Evolutionary conservation across 2,329 filamentous ascomycete genomes (phyloP).

Genomic region (Trichoderma sp.): DNA sequence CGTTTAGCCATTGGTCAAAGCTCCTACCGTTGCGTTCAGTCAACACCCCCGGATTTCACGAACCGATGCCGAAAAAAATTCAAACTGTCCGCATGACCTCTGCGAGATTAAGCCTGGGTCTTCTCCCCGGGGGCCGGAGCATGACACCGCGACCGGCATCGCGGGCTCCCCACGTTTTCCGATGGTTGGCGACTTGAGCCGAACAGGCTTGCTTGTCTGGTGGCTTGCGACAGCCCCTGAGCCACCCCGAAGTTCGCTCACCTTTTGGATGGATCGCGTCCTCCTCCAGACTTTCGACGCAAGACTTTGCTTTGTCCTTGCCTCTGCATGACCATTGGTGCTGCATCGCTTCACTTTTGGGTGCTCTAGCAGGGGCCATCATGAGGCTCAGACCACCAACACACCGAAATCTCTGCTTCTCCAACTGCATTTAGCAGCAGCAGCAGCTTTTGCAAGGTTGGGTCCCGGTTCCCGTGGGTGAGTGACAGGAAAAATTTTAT

Average conservation of each 20-base stretch:
- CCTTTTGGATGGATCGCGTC: neutral
- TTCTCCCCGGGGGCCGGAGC: conserved; percentile 13
- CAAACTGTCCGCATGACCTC: conserved; percentile 26
- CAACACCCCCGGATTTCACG: conserved; percentile 18
- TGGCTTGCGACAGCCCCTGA: conserved; percentile 15
- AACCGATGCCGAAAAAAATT: conserved; percentile 22
- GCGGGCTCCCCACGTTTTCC: conserved; percentile 28
- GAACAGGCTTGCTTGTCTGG: neutral
- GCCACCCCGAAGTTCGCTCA: conserved; percentile 1
- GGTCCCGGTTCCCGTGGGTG: conserved; percentile 4
- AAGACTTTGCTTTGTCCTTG: neutral
- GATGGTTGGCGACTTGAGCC: conserved; percentile 15
- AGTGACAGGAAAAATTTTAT: conserved; percentile 27
- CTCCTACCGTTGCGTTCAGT: conserved; percentile 2
- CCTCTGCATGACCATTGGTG: neutral
- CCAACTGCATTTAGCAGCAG: neutral
- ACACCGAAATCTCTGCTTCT: neutral
- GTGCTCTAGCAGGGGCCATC: conserved; percentile 1
- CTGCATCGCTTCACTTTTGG: neutral
- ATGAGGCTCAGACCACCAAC: conserved; percentile 20
- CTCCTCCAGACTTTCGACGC: conserved; percentile 12
- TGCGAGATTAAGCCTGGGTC: conserved; percentile 22
- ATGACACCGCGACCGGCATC: conserved; percentile 20
- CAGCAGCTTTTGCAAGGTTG: conserved; percentile 13
- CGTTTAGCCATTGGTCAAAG: conserved; percentile 17